A percentile compares a stretch with the other conserved stretches of the same genome.
Conservation (phyloP, 805 yeast genomes). For the Suhomyces sp. region DNA sequence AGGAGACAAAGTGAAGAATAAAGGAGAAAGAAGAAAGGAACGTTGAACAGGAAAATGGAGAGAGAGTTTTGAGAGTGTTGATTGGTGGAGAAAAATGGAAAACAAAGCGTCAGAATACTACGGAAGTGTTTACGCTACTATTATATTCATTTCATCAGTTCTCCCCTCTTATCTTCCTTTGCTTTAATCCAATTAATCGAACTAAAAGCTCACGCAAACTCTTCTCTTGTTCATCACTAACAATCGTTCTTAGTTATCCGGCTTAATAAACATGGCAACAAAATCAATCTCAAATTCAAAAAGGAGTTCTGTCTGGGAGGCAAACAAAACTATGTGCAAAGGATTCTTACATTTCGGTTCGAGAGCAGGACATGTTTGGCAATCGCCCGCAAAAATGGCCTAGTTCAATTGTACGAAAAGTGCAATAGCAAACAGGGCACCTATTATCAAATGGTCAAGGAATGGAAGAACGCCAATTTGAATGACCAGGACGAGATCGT, state of each 20-base stretch:
- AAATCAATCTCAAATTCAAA: constrained; percentile 12
- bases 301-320: constrained; percentile 17
- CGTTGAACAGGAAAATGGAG: too few relatives aligned
- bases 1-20: too few relatives aligned
- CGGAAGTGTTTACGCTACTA: too few relatives aligned
- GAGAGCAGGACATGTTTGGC: constrained; percentile 22
- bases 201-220: too few relatives aligned
- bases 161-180: too few relatives aligned
- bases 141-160: too few relatives aligned
- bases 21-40: too few relatives aligned
- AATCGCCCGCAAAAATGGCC: constrained; percentile 25
- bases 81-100: too few relatives aligned
- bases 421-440: constrained; percentile 1
- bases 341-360: constrained; percentile 20
- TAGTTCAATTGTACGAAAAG: constrained; percentile 30
- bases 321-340: constrained; percentile 19
- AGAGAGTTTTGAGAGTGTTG: too few relatives aligned
- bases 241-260: constrained; percentile 4
- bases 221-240: too few relatives aligned
- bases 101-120: too few relatives aligned
- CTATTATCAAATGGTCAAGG: constrained; percentile 26
- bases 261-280: constrained; percentile 3
- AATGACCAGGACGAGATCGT: constrained; percentile 25
- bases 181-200: too few relatives aligned
- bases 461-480: constrained; percentile 32